Base-by-base conservation (phyloP, 1,284 basidiomycete species). In the Irpex sp. region DNA sequence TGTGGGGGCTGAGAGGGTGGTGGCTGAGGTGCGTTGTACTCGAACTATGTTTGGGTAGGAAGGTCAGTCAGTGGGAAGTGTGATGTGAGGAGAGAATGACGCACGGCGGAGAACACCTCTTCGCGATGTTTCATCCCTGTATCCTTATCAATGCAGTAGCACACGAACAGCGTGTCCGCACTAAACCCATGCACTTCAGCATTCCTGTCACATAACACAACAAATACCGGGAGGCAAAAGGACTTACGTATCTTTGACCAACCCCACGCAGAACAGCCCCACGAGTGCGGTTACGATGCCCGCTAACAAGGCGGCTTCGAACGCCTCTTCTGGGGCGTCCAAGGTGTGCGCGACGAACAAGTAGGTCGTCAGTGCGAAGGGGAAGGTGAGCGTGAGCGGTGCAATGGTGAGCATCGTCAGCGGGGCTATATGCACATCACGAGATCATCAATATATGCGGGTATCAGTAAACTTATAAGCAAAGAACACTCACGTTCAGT, bases 331-430 rank as follows among this genome's bases (percentile, higher is more conserved):
- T 0, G 93, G 93, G 12, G 87, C 88, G n/a, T 74, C 75, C 28
- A 96, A 76, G 0, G 90, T 88, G 72, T 95, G 94, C 4, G 92
- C 89, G 49, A 93, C 91, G 68, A 95, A 95, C 3, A 97, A 74
- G 72, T 96, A 97, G 0, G 93, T 92, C 10, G 84, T 79, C 39
- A 95, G 78, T 1, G 91, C 88, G 59, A 92, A 92, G 9, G 93
- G 90, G 66, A 94, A 82, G 58, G 82, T 86, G 57, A 95, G 77
- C 0, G 90, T 90, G 53, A 94, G 77, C 4, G 93, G 91, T 8
- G 90, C 86, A 35, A 94, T 82, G 14, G 91, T 91, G 67, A 96
- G 81, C 59, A 95, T 75, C 0, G 90, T 85, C 61, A 89, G 74
- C 23, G 87, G 81, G 12, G 86, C 86, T 88, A 64, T 73, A 75